Evolutionary conservation across 148 eudicot species (phyloP).

Genomic region (Rhododendron henanense): DNA sequence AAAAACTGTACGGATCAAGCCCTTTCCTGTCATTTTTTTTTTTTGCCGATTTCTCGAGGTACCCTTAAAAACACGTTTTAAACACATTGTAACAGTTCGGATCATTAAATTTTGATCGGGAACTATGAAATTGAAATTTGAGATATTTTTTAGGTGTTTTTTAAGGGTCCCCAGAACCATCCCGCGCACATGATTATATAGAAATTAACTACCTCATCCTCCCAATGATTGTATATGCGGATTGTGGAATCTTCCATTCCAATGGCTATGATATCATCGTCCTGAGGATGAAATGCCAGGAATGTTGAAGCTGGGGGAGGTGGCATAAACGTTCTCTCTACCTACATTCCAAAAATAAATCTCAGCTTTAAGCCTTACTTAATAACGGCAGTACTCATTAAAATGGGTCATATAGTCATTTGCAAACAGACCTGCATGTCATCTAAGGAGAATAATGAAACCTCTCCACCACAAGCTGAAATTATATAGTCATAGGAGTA

Average conservation of each 20-base stretch:
- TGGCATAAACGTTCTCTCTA: slow-evolving; percentile 82
- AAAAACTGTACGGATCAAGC: no score
- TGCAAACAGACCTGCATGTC: no score
- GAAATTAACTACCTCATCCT: slow-evolving; percentile 60
- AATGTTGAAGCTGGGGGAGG: slow-evolving; percentile 89
- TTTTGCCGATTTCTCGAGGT: no score
- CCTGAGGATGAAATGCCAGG: slow-evolving; percentile 87
- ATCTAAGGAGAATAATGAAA: slow-evolving; percentile 32
- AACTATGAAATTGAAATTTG: no score
- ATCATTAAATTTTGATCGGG: no score
- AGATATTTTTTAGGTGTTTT: no score
- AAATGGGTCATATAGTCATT: background rate
- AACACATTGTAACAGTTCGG: no score
- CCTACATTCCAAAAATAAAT: slow-evolving; percentile 34
- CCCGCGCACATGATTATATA: background rate
- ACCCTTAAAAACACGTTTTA: no score
- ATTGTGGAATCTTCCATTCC: slow-evolving; percentile 96
- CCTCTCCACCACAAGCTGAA: slow-evolving; percentile 94
- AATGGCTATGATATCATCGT: slow-evolving; percentile 87
- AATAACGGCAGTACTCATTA: background rate
- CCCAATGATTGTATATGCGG: slow-evolving; percentile 84
- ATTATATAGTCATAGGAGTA: slow-evolving; percentile 65
- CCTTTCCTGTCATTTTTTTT: no score
- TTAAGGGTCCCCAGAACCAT: no score
- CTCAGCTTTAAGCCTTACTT: background rate